Base-by-base conservation (phyloP, 176 grass and related monocot genomes). In the Paspalum notatum region DNA sequence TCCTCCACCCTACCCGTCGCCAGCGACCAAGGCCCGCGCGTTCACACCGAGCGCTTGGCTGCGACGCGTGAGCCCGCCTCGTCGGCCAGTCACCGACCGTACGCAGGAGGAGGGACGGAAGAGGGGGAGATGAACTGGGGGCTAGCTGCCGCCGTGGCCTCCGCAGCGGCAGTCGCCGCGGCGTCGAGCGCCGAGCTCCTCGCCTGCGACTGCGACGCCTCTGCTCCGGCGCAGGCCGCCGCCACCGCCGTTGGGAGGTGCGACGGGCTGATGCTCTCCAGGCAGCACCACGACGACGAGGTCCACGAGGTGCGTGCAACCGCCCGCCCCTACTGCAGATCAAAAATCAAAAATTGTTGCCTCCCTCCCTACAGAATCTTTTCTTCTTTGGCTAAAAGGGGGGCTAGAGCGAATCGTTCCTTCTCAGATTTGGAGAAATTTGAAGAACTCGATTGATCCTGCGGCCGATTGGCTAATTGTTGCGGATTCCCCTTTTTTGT, bases 161-260 rank as follows among this genome's bases (percentile, higher is more conserved):
- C 81, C 24, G 81, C 76, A 1, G 81, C 69, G 0, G 81, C 87
- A 69, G 74, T 89, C 6, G 87, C 87, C 52, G 76, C 82, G 53
- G 87, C 87, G 3, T 84, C 87, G 3, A 45, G 81, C 37, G 81
- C 87, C 9, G 87, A 89, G 53, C 76, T 89, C 62, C 76, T 89
- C 68, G 76, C 76, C 61, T 89, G 87, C 76, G 69, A 80, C 38
- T 75, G 81, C 62, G 52, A 64, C 76, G 60, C 17, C 17, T 4
- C 75, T 43, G 21, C 13, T 12, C 58, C 55, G 37, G 44, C 12
- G 21, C 54, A n/a, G 44, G 27, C 64, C 0, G 15, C 75, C 25
- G 42, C 69, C 26, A 51, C 1, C 42, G 62, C 46, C 13, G 75
- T 69, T 12, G 86, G 86, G 17, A 67, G 87, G 62, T 89, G 87